These are phyloP conservation scores for Talaromyces sp. DNA, from an alignment of 2,329 filamentous ascomycete species.

Conservation along the genomic window DNA sequence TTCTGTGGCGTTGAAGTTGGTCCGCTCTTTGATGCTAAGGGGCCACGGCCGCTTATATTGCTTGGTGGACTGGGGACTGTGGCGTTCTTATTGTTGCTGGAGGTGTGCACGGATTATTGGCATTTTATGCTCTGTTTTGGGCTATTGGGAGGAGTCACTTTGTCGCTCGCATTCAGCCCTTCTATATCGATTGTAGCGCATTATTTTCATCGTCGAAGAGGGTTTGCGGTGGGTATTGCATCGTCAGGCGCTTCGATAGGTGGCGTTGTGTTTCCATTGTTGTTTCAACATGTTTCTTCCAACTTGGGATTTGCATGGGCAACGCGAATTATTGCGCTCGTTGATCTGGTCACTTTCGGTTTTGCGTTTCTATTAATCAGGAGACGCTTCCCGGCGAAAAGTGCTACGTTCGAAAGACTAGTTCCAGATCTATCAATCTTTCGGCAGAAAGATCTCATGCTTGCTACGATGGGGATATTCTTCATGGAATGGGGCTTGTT, in stretches of 20 bases:
- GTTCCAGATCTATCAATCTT: slow-evolving; percentile 66
- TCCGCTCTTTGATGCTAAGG: slow-evolving; percentile 81
- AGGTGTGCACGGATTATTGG: slow-evolving; percentile 73
- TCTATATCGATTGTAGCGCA: slow-evolving; percentile 76
- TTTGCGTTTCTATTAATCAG: background rate
- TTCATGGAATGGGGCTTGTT: slow-evolving; percentile 72
- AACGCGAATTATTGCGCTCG: background rate
- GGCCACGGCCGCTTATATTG: slow-evolving; percentile 69
- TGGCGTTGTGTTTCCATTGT: slow-evolving; percentile 62
- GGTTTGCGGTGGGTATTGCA: slow-evolving; percentile 76
- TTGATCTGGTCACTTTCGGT: slow-evolving; percentile 27
- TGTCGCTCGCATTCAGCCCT: slow-evolving; percentile 79
- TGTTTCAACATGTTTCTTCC: slow-evolving; percentile 45
- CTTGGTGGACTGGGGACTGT: slow-evolving; percentile 63
- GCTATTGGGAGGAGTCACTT: slow-evolving; percentile 68
- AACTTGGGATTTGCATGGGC: slow-evolving; percentile 47
- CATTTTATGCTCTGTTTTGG: slow-evolving; percentile 82
- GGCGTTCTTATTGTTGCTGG: slow-evolving; percentile 65
- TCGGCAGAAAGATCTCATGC: slow-evolving; percentile 56
- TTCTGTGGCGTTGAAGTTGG: slow-evolving; percentile 83
- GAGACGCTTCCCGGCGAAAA: slow-evolving; percentile 46
- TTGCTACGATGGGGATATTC: slow-evolving; percentile 66
- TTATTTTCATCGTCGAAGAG: slow-evolving; percentile 72
- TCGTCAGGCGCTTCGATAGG: slow-evolving; percentile 72
- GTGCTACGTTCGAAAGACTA: slow-evolving; percentile 53